Percentiles rank a stretch among this genome's conserved stretches.
Conservation (phyloP, 371 early-diverging fungal species). For the Choanephora cucurbitarum region DNA sequence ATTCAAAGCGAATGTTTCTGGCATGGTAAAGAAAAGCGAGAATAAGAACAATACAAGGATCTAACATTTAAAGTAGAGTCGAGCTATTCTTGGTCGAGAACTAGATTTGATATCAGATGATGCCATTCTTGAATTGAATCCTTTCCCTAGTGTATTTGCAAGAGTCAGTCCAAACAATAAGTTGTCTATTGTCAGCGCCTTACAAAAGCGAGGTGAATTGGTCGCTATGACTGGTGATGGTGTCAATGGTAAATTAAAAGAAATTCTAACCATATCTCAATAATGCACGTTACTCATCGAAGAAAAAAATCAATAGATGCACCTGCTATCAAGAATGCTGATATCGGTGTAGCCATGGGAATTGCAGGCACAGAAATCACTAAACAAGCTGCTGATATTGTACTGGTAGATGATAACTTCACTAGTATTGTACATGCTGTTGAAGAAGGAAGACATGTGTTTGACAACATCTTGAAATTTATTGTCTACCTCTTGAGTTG, state of each 20-base stretch:
- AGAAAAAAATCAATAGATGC: slow-evolving; percentile 71
- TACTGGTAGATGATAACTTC: slow-evolving; percentile 82
- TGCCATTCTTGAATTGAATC: slow-evolving; percentile 71
- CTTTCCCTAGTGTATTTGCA: slow-evolving; percentile 93
- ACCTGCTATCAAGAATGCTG: slow-evolving; percentile 89
- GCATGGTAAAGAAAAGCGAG: slow-evolving; percentile 33
- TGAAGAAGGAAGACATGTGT: slow-evolving; percentile 79
- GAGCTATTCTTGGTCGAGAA: slow-evolving; percentile 85
- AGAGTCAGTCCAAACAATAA: slow-evolving; percentile 96
- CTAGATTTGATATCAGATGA: slow-evolving; percentile 86
- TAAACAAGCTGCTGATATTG: slow-evolving; percentile 87
- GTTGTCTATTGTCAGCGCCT: slow-evolving; percentile 90
- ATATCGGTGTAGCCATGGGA: slow-evolving; percentile 94
- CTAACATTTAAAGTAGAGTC: slow-evolving; percentile 35
- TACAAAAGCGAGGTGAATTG: slow-evolving; percentile 78
- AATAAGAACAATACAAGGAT: neutral
- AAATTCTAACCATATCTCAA: too few relatives aligned
- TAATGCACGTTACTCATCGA: too few relatives aligned
- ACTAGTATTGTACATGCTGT: slow-evolving; percentile 78
- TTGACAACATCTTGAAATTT: slow-evolving; percentile 90
- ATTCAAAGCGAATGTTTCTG: slow-evolving; percentile 51
- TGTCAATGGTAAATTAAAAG: slow-evolving; percentile 71
- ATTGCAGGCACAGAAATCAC: slow-evolving; percentile 86
- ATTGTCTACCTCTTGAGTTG: slow-evolving; percentile 84
- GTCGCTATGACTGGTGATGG: slow-evolving; percentile 90